Evolutionary conservation across 169 alveolate species (phyloP).

Genomic region (Cryptosporidium parvum): DNA sequence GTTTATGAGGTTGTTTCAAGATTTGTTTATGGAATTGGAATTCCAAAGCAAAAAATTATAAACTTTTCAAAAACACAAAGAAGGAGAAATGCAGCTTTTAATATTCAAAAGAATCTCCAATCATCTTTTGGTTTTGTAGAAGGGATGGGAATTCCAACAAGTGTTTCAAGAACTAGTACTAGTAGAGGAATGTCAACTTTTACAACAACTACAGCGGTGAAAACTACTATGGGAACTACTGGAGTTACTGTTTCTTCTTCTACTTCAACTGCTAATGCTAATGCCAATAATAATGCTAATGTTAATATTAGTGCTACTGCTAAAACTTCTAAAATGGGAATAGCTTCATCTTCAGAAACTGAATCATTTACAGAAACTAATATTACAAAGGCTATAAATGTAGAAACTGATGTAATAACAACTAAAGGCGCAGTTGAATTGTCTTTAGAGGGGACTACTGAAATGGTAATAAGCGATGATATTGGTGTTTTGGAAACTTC

Average conservation of each 20-base stretch:
- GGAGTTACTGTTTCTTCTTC: too few species aligned
- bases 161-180: too few species aligned
- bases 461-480: background rate
- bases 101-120: background rate
- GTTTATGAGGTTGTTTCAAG: slow-evolving; percentile 48
- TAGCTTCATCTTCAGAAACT: too few species aligned
- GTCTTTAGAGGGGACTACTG: background rate
- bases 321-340: too few species aligned
- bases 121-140: background rate
- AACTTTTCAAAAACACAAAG: slow-evolving; percentile 13
- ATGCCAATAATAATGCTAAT: too few species aligned
- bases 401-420: background rate
- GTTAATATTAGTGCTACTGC: too few species aligned
- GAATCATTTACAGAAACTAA: too few species aligned
- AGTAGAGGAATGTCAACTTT: background rate
- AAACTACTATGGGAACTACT: too few species aligned
- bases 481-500: background rate
- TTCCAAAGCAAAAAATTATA: slow-evolving; percentile 43
- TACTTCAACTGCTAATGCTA: too few species aligned
- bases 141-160: background rate
- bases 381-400: background rate
- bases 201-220: too few species aligned
- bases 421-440: background rate
- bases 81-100: background rate
- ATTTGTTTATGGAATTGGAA: slow-evolving; percentile 53